A percentile compares a stretch with the other conserved stretches of the same genome.
Conservation (phyloP, 441 rosid genomes). For the Aquilaria agallochum region DNA sequence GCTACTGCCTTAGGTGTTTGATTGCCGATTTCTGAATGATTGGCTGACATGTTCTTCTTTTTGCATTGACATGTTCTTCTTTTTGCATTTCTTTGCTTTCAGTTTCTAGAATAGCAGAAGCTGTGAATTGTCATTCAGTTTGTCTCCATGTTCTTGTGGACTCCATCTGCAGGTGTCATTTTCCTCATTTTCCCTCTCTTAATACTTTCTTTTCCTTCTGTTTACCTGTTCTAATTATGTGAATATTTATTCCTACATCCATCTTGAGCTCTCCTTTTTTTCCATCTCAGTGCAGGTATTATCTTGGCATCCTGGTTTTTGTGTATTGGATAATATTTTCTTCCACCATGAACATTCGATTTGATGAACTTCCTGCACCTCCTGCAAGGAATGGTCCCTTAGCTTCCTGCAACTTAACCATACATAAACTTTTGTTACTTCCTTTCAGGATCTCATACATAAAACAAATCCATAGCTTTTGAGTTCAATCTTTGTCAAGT, state of each 20-base stretch:
- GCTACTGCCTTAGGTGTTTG: neutral
- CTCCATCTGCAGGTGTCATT: conserved; percentile 82
- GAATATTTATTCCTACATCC: conserved; percentile 9
- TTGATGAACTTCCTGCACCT: too few species aligned
- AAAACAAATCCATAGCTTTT: too few species aligned
- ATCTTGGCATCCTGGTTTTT: conserved; percentile 93
- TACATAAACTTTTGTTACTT: conserved; percentile 14
- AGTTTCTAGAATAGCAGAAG: conserved; percentile 93
- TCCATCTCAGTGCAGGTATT: conserved; percentile 90
- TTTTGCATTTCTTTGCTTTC: conserved; percentile 23
- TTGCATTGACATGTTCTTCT: neutral
- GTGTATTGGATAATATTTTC: conserved; percentile 66
- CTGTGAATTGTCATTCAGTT: conserved; percentile 94
- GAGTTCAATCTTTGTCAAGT: too few species aligned
- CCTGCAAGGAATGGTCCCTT: neutral
- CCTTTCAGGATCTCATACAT: conserved; percentile 29
- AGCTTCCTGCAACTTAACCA: neutral
- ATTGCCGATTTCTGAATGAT: neutral
- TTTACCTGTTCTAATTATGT: conserved; percentile 7
- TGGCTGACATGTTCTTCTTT: neutral
- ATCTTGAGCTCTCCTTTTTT: conserved; percentile 32
- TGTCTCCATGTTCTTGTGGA: conserved; percentile 93
- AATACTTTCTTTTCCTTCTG: conserved; percentile 14
- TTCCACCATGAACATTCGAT: conserved; percentile 2
- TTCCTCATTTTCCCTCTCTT: conserved; percentile 10